phyloP scores from a whole-genome alignment of 805 yeast genomes.

The Barnettozyma salicaria region DNA sequence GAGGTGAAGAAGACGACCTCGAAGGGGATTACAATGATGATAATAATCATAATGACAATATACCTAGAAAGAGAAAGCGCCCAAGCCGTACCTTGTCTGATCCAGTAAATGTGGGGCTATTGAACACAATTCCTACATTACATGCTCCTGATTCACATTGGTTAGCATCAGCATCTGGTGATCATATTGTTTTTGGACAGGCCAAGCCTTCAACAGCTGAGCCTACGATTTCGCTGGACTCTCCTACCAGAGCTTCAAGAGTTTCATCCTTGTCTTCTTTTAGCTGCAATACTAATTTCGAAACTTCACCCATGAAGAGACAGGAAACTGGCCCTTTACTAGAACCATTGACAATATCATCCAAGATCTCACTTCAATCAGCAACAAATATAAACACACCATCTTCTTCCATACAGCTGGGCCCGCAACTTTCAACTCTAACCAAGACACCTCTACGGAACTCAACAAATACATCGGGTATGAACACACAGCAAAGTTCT shows the following conservation, averaged over 20 bases:
- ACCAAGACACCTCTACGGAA: constrained; percentile 32
- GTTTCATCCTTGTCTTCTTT: constrained; percentile 50
- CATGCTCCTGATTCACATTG: constrained; percentile 36
- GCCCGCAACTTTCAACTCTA: constrained; percentile 26
- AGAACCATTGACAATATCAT: constrained; percentile 58
- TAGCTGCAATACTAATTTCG: constrained; percentile 59
- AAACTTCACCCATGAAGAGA: constrained; percentile 52
- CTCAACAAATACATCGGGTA: constrained; percentile 12
- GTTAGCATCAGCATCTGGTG: constrained; percentile 38
- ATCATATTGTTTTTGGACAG: constrained; percentile 30
- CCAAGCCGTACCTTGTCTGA: constrained; percentile 13
- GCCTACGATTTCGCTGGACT: constrained; percentile 1
- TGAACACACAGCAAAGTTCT: constrained; percentile 11
- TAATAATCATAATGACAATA: no score
- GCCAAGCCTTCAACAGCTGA: constrained; percentile 9
- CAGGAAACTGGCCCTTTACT: constrained; percentile 59
- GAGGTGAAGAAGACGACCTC: constrained; percentile 10
- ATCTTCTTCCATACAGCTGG: neutral
- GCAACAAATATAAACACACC: constrained; percentile 1
- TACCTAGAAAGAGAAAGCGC: constrained; percentile 23
- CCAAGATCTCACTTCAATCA: constrained; percentile 15
- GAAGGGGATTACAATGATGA: constrained; percentile 13
- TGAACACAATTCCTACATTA: constrained; percentile 30
- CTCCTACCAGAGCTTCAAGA: constrained; percentile 13
- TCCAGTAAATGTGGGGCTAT: constrained; percentile 16